Percentiles rank a stretch among this genome's conserved stretches.
Conservation (phyloP, 495 filamentous ascomycete genomes). For the Xylaria telfairii region DNA sequence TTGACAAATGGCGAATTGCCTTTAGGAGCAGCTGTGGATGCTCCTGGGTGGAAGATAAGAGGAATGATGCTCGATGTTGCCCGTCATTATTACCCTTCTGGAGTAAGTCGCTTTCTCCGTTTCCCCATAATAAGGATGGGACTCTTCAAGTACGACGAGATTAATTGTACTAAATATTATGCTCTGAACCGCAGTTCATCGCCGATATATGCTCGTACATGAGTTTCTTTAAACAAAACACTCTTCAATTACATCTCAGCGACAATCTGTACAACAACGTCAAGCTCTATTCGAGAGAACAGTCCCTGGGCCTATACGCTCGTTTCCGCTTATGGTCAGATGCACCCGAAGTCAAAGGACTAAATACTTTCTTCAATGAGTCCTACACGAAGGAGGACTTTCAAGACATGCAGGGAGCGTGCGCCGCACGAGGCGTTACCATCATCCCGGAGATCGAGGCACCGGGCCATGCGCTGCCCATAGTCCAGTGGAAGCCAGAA, state of each 20-base stretch:
- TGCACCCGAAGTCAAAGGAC: conserved; percentile 44
- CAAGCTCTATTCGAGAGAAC: conserved; percentile 43
- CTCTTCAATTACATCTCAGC: conserved; percentile 59
- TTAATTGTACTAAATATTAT: not conserved
- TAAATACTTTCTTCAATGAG: conserved; percentile 55
- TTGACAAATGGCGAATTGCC: conserved; percentile 42
- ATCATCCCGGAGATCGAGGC: conserved; percentile 61
- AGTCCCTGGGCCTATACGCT: conserved; percentile 50
- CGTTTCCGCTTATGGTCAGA: conserved; percentile 53
- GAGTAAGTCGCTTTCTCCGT: conserved; percentile 26
- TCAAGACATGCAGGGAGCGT: conserved; percentile 51
- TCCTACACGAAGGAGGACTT: conserved; percentile 54
- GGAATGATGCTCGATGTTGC: conserved; percentile 59
- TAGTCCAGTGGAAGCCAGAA: conserved; percentile 60
- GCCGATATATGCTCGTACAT: conserved; percentile 58
- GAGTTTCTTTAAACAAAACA: conserved; percentile 63
- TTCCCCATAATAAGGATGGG: not conserved
- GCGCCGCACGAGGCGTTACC: conserved; percentile 56
- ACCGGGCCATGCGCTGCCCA: conserved; percentile 57
- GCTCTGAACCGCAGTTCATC: conserved; percentile 45
- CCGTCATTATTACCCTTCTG: conserved; percentile 57
- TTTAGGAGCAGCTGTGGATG: conserved; percentile 48
- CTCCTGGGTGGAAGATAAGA: conserved; percentile 55
- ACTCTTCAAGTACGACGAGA: not conserved
- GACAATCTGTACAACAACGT: conserved; percentile 57